Conservation (phyloP, 1,284 basidiomycete genomes). For the Boletus albobrunnescens region DNA sequence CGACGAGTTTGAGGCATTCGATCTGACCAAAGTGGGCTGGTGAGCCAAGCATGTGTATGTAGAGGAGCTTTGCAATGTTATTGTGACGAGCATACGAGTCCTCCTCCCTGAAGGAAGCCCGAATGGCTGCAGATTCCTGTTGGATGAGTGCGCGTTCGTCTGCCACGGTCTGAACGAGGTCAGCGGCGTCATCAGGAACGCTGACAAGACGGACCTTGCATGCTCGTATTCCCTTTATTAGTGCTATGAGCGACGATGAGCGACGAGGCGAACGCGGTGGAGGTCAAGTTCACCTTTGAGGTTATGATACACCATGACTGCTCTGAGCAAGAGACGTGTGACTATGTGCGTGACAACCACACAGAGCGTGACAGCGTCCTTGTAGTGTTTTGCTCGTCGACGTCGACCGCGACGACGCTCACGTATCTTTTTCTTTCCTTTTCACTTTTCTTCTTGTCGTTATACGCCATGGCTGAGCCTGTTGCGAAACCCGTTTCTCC, state of each 20-base stretch:
- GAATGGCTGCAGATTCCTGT: conserved; percentile 96
- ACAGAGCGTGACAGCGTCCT: conserved; percentile 16
- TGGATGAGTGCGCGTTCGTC: conserved; percentile 98
- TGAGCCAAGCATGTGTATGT: conserved; percentile 99
- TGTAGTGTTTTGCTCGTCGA: conserved; percentile 15
- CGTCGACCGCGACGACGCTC: conserved; percentile 18
- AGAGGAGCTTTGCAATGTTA: conserved; percentile 97
- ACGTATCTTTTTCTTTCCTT: background rate
- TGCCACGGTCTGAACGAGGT: conserved; percentile 78
- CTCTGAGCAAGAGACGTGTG: conserved; percentile 14
- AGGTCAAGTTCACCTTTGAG: conserved; percentile 66
- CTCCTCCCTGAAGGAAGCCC: conserved; percentile 97
- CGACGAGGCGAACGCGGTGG: conserved; percentile 10
- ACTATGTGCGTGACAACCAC: conserved; percentile 22
- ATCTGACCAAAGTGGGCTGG: conserved; percentile 99
- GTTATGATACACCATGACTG: conserved; percentile 80
- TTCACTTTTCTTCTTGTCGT: conserved; percentile 1
- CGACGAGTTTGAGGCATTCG: conserved; percentile 98
- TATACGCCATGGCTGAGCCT: conserved; percentile 21
- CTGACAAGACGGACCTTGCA: conserved; percentile 66
- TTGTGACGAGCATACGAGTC: conserved; percentile 91
- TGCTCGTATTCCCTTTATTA: conserved; percentile 91
- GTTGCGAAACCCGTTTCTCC: conserved; percentile 40
- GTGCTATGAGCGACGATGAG: conserved; percentile 49
- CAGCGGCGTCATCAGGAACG: conserved; percentile 11